phyloP scores from a whole-genome alignment of 257 asterid genomes.

The Mentha longifolia region DNA sequence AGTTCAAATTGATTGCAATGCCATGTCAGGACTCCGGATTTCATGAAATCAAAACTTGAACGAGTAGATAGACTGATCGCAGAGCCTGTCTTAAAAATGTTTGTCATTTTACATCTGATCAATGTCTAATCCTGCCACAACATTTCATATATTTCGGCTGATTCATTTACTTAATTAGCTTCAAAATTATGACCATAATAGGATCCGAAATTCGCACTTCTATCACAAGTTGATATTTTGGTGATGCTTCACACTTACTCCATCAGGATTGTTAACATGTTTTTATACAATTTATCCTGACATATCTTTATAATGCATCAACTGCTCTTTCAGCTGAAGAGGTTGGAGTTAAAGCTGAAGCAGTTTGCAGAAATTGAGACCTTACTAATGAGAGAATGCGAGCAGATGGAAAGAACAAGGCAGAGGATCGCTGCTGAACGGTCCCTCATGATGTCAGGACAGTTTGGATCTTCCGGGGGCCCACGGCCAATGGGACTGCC shows the following conservation, averaged over 20 bases:
- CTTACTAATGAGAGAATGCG: conserved; percentile 92
- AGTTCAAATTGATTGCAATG: background rate
- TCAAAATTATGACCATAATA: conserved; percentile 1
- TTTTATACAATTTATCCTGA: conserved; percentile 20
- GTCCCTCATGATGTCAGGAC: conserved; percentile 56
- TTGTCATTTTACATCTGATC: background rate
- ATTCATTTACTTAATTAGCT: background rate
- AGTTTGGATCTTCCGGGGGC: conserved; percentile 56
- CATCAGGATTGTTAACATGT: background rate
- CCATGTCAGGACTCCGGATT: background rate
- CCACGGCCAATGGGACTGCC: conserved; percentile 49
- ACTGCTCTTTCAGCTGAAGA: conserved; percentile 65
- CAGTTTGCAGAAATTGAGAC: conserved; percentile 99
- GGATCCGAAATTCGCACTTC: conserved; percentile 9
- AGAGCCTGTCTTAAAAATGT: background rate
- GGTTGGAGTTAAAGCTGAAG: conserved; percentile 96
- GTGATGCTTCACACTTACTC: conserved; percentile 8
- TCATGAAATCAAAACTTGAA: background rate
- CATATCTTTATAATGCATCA: conserved; percentile 18
- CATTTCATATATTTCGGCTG: background rate
- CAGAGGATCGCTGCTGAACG: conserved; percentile 78
- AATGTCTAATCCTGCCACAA: background rate
- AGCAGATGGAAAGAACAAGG: conserved; percentile 85
- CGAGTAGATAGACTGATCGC: background rate
- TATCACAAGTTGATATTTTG: background rate